Evolutionary conservation across 306 rosid species (phyloP).

Genomic region (Dryas drummondii): DNA sequence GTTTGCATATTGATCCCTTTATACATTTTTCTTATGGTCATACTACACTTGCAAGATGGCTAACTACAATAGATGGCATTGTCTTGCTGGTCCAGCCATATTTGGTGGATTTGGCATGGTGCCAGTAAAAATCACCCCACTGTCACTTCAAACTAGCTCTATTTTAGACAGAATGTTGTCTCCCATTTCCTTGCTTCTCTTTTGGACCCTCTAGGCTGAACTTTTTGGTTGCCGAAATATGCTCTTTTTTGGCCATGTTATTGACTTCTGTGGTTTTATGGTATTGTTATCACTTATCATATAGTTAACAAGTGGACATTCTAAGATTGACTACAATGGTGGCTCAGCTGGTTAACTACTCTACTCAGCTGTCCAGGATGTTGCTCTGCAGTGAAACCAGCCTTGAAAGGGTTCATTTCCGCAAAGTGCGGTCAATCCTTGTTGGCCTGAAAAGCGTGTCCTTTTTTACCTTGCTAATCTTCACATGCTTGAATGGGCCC

Average conservation of each 20-base stretch:
- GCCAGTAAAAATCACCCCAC: neutral
- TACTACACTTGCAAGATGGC: neutral
- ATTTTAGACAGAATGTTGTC: neutral
- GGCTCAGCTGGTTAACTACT: neutral
- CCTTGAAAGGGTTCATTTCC: neutral
- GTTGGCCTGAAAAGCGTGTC: neutral
- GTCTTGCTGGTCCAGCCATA: neutral
- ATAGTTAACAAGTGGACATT: neutral
- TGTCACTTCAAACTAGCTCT: neutral
- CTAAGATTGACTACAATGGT: neutral
- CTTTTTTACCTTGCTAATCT: neutral
- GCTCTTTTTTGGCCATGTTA: neutral
- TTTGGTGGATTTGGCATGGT: neutral
- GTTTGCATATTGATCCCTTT: slow-evolving; percentile 45
- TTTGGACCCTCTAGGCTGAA: neutral
- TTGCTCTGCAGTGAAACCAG: neutral
- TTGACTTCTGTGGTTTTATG: neutral
- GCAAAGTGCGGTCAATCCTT: neutral
- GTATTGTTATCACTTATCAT: neutral
- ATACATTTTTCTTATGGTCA: slow-evolving; percentile 27
- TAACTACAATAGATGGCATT: slow-evolving; percentile 4
- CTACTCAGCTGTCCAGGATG: neutral
- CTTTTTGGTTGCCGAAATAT: neutral
- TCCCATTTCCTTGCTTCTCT: neutral
- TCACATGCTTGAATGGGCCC: neutral